Evolutionary conservation across 169 alveolate species (phyloP).

Genomic region (Babesia bovis): DNA sequence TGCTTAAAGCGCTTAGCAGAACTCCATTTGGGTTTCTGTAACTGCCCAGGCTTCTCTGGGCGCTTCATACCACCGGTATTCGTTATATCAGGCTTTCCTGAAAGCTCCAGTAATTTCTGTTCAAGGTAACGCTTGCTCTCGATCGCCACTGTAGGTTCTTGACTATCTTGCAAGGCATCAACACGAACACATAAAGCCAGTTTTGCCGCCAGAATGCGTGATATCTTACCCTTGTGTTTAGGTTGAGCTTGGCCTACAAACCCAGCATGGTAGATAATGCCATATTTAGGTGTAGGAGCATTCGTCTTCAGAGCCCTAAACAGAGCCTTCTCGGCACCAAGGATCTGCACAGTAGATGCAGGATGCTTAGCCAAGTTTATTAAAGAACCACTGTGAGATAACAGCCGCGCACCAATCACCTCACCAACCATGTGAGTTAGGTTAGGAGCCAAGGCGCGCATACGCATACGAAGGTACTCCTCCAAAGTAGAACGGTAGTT

Average conservation of each 20-base stretch:
- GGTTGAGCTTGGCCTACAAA: constrained; percentile 98
- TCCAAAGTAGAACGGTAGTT: constrained; percentile 91
- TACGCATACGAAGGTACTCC: constrained; percentile 95
- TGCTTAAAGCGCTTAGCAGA: constrained; percentile 31
- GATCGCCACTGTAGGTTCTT: constrained; percentile 92
- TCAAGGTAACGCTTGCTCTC: constrained; percentile 89
- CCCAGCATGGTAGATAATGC: constrained; percentile 98
- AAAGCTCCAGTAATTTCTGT: constrained; percentile 79
- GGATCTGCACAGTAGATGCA: constrained; percentile 98
- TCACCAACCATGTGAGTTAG: constrained; percentile 98
- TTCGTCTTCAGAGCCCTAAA: constrained; percentile 98
- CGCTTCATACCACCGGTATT: constrained; percentile 22
- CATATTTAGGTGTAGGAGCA: constrained; percentile 99
- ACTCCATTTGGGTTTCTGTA: constrained; percentile 39
- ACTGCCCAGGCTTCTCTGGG: constrained; percentile 10
- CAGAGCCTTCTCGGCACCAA: constrained; percentile 98
- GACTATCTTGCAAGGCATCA: constrained; percentile 95
- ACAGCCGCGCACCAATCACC: constrained; percentile 99
- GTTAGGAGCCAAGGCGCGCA: constrained; percentile 99
- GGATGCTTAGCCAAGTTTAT: constrained; percentile 98
- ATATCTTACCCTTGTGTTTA: constrained; percentile 95
- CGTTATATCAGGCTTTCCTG: constrained; percentile 18
- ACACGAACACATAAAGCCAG: constrained; percentile 97
- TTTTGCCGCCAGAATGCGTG: constrained; percentile 98
- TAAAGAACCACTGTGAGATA: constrained; percentile 98